These are phyloP conservation scores for Diaporthe longicolla DNA, from an alignment of 2,329 filamentous ascomycete genomes.

Conservation along the genomic window DNA sequence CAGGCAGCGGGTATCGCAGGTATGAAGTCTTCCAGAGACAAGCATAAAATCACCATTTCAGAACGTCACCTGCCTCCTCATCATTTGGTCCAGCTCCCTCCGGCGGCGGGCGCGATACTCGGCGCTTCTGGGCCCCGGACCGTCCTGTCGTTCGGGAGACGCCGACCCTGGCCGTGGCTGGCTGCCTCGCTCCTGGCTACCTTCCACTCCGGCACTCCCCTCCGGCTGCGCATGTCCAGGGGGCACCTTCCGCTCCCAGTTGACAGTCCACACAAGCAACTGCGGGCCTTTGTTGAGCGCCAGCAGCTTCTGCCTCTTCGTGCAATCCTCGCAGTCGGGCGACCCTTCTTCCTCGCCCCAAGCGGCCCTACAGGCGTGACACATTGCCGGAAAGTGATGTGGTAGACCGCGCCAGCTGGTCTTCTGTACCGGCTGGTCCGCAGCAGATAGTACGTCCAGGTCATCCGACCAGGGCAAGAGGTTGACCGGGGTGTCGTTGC, in stretches of 20 bases:
- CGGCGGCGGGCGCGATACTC: neutral
- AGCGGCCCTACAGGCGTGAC: neutral
- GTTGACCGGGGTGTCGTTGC: neutral
- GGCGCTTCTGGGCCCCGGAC: neutral
- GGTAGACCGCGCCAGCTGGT: constrained; percentile 24
- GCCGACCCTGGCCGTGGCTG: neutral
- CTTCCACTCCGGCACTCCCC: neutral
- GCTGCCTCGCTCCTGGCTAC: neutral
- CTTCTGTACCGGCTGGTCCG: constrained; percentile 7
- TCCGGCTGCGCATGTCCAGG: too few relatives aligned
- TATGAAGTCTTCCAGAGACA: neutral
- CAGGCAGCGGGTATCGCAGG: neutral
- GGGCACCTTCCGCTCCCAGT: constrained; percentile 12
- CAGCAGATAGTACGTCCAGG: constrained; percentile 6
- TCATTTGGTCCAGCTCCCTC: constrained; percentile 6
- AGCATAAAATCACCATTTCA: neutral
- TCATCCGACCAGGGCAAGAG: constrained; percentile 11
- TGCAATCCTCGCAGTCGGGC: neutral
- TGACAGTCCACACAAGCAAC: constrained; percentile 28
- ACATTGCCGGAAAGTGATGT: constrained; percentile 4
- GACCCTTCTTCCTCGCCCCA: neutral
- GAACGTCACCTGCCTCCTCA: constrained; percentile 7
- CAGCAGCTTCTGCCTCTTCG: neutral
- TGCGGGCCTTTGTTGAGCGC: constrained; percentile 19
- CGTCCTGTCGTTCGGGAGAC: neutral